Percentiles rank a stretch among this genome's conserved stretches.
phyloP scores from a whole-genome alignment of 345 rosid species.

The Acer negundo region DNA sequence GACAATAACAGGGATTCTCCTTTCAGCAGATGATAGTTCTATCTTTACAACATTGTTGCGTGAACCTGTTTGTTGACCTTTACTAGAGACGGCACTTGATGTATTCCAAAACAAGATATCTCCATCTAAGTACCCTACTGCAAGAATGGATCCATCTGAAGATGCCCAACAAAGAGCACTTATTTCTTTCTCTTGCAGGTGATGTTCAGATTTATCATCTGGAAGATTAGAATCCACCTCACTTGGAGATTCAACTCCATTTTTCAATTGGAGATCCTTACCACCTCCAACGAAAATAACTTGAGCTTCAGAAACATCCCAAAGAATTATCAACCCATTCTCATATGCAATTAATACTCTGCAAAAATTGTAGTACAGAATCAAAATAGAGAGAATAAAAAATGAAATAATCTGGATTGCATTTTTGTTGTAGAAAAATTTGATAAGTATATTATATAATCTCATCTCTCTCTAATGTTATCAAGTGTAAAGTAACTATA shows the following conservation, averaged over 20 bases:
- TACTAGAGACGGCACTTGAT: slow-evolving; percentile 30
- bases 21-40: slow-evolving; percentile 55
- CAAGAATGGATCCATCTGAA: slow-evolving; percentile 58
- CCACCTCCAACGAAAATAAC: slow-evolving; percentile 60
- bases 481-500: neutral
- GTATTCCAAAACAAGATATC: slow-evolving; percentile 76
- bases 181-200: slow-evolving; percentile 59
- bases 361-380: slow-evolving; percentile 30
- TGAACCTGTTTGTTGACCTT: slow-evolving; percentile 35
- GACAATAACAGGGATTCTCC: slow-evolving; percentile 72
- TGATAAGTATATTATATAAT: slow-evolving; percentile 8
- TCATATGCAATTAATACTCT: slow-evolving; percentile 68
- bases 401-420: neutral
- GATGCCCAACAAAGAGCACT: slow-evolving; percentile 82
- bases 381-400: neutral
- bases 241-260: slow-evolving; percentile 31
- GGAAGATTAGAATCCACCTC: slow-evolving; percentile 24
- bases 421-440: slow-evolving; percentile 2
- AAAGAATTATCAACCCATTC: slow-evolving; percentile 61
- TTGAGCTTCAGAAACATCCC: slow-evolving; percentile 60
- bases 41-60: slow-evolving; percentile 55
- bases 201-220: slow-evolving; percentile 31
- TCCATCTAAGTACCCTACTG: slow-evolving; percentile 73
- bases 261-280: slow-evolving; percentile 60
- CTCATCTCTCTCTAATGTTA: neutral